Evolutionary conservation across 148 eudicot genomes (phyloP), one percentile per base, ranked within the genome.

Genomic region (Fagopyrum esculentum): DNA sequence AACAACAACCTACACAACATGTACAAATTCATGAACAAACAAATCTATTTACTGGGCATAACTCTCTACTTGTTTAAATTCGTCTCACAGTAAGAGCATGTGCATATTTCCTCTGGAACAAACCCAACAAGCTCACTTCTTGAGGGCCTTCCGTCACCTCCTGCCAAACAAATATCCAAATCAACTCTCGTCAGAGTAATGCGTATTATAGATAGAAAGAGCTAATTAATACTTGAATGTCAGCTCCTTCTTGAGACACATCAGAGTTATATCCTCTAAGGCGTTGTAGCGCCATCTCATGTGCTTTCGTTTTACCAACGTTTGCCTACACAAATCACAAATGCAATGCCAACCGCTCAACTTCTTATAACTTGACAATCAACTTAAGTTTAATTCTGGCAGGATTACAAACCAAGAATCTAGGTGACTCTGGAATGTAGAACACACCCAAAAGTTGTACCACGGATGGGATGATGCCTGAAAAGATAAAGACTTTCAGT

Each of bases 381-480:
- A 15, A 30, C 5, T 8, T 35, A 35, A 59, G 64, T 19, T 59
- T 6, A 10, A 10, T 22, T 9, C 26, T 22, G 26, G 26, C 26
- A 22, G 26, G 26, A 22, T 22, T 8, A 60, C 80, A 70, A 60
- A 84, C 87, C 85, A 84, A 71, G 78, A 75, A 84, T 82, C 87
- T 84, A 0, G 87, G 87, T 2, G 87, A 82, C 45, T 82, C 81
- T 35, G 83, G 79, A 59, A 82, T 78, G 68, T 77, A 80, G 74
- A 77, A 84, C 64, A 71, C 4, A 66, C 83, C 77, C 35, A 80
- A 16, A 0, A 82, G 26, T 49, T 84, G 87, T 40, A 77, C 51
- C 16, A 80, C 45, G 74, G 80, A 73, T 1, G 87, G 87, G 16
- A 80, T 56, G 45, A 77, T 52, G 12, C 87, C 87, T 84, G 71